Evolutionary conservation across 257 asterid species (phyloP).

Genomic region (Eucommia ulmoides): DNA sequence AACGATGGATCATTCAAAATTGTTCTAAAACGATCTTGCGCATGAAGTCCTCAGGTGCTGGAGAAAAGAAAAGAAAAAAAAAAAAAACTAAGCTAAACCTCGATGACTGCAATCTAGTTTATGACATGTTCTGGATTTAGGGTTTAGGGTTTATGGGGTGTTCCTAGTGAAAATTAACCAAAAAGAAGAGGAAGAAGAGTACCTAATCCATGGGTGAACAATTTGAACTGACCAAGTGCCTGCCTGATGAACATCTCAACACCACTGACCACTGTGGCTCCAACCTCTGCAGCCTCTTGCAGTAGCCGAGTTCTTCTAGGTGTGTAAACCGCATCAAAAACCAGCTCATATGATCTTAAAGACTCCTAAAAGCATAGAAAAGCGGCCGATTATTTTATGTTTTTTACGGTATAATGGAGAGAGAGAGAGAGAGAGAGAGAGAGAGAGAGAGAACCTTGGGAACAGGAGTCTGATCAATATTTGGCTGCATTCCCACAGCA

Average conservation of each 20-base stretch:
- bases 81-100: background rate
- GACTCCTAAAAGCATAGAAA: constrained; percentile 39
- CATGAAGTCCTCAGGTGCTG: constrained; percentile 79
- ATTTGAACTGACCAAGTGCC: constrained; percentile 85
- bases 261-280: constrained; percentile 75
- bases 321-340: constrained; percentile 89
- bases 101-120: too few relatives aligned
- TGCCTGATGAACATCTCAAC: constrained; percentile 88
- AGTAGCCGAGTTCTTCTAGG: constrained; percentile 77
- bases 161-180: too few relatives aligned
- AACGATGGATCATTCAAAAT: constrained; percentile 20
- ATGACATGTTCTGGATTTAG: too few relatives aligned
- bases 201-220: constrained; percentile 93
- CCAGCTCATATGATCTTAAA: constrained; percentile 53
- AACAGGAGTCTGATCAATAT: constrained; percentile 70
- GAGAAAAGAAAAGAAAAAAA: background rate
- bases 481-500: constrained; percentile 96
- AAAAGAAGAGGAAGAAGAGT: too few relatives aligned
- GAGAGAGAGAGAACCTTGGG: constrained; percentile 52
- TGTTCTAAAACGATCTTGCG: constrained; percentile 51
- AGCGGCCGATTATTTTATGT: background rate
- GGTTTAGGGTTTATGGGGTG: too few relatives aligned
- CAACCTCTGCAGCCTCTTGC: constrained; percentile 65
- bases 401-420: background rate
- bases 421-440: background rate